Evolutionary conservation across 192 early-diverging fungal genomes (phyloP), one percentile per base, ranked within the genome.

Genomic region (Mycoemilia scoparia): DNA sequence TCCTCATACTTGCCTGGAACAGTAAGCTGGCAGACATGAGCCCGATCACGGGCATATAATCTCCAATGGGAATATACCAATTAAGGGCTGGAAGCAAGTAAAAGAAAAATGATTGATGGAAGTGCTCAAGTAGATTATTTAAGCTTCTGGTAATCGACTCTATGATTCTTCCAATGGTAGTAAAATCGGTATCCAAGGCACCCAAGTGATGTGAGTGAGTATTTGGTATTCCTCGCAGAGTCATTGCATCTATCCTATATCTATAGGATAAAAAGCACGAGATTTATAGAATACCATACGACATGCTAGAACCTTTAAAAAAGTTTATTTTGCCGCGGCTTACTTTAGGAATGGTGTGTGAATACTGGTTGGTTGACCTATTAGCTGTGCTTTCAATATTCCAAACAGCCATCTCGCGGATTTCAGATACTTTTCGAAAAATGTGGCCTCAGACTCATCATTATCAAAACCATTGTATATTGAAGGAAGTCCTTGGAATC

Each of bases 51-150:
- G 83, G 84, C 39, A 91, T 74, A 49, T 91, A 96, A 34, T 81
- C 67, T 29, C 79, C 77, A 29, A 96, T 80, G 1, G 88, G 87
- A 20, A 92, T 76, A 56, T 82, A 88, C 26, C 62, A 59, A 13
- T 62, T 40, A 33, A 76, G 73, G 9, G 70, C 64, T n/a, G 79
- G 79, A 46, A 92, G 67, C n/a, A 87, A 63, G 54, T 96, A 96
- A 46, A 93, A 91, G 65, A 89, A 96, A 58, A 85, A 96, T 24
- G 88, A 82, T 49, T 92, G 88, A 45, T 96, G 92, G 24, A 96
- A 68, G 35, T 83, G 74, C 51, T 96, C 92, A 28, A 96, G 64
- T 28, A 96, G 43, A 45, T 91, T 93, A 62, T 84, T 91, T 29
- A 88, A 61, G 42, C 76, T 82, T 38, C 84, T 75, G 43, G 87